These are phyloP conservation scores for Panicum miliaceum DNA, from an alignment of 176 grass and related monocot genomes.

Conservation along the genomic window DNA sequence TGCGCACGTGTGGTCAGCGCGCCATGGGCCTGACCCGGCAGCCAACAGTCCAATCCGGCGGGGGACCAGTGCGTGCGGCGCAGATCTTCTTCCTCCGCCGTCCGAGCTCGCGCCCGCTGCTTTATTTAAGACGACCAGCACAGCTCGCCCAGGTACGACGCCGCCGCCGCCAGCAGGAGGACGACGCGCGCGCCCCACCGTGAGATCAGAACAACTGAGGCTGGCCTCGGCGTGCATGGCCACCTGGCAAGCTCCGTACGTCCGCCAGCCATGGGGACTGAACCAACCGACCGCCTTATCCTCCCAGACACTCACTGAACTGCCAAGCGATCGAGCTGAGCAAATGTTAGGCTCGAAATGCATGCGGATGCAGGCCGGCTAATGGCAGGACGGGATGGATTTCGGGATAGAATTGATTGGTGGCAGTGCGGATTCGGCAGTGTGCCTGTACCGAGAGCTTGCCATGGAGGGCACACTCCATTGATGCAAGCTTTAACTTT, in stretches of 20 bases:
- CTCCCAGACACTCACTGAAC: not conserved
- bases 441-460: slow-evolving; percentile 7
- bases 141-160: not conserved
- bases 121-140: slow-evolving; percentile 27
- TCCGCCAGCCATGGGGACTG: slow-evolving; percentile 17
- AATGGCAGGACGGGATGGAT: not conserved
- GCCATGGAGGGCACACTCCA: slow-evolving; percentile 33
- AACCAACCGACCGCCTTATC: not conserved
- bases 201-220: not conserved
- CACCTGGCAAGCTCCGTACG: slow-evolving; percentile 4
- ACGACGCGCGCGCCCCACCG: not conserved
- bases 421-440: not conserved
- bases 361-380: slow-evolving; percentile 10
- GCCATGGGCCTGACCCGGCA: slow-evolving; percentile 43
- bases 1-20: slow-evolving; percentile 52
- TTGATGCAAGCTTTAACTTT: slow-evolving; percentile 53
- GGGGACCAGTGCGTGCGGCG: slow-evolving; percentile 55
- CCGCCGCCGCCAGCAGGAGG: not conserved
- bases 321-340: not conserved
- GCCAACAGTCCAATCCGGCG: slow-evolving; percentile 32
- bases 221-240: not conserved
- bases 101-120: not conserved
- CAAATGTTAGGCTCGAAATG: not conserved
- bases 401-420: slow-evolving; percentile 7
- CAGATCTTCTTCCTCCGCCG: slow-evolving; percentile 36